Percentiles rank a stretch among this genome's conserved stretches.
phyloP scores from a whole-genome alignment of 371 early-diverging fungal genomes.

The Syncephalastrum monosporum region DNA sequence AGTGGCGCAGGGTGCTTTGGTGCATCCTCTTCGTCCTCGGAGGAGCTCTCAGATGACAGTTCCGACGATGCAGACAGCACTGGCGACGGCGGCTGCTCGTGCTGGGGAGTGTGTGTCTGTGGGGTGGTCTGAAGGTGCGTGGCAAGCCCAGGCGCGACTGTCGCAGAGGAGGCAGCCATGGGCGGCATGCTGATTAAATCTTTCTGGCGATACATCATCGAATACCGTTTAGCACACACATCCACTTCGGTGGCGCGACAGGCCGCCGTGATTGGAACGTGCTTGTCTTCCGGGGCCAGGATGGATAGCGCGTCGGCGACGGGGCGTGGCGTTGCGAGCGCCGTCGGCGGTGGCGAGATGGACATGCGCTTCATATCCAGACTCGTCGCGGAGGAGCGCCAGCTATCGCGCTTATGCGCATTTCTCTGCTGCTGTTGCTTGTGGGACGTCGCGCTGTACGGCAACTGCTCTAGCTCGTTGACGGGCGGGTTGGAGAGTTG shows the following conservation, averaged over 20 bases:
- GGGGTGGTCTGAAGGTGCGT: not conserved
- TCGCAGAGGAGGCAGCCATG: conserved; percentile 5
- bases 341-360: conserved; percentile 18
- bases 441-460: conserved; percentile 24
- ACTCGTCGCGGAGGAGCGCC: not conserved
- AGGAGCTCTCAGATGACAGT: conserved; percentile 2
- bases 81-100: conserved; percentile 22
- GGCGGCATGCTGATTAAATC: conserved; percentile 7
- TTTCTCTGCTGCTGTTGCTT: not conserved
- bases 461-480: conserved; percentile 36
- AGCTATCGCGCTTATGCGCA: not conserved
- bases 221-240: conserved; percentile 30
- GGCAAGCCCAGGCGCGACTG: too few relatives aligned
- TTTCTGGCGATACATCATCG: conserved; percentile 15
- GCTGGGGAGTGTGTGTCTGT: conserved; percentile 5
- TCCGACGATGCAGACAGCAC: conserved; percentile 1
- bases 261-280: conserved; percentile 5
- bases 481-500: conserved; percentile 34
- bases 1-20: conserved; percentile 1
- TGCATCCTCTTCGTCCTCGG: conserved; percentile 5
- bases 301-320: conserved; percentile 22
- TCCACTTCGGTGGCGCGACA: conserved; percentile 23
- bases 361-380: not conserved
- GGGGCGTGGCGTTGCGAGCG: conserved; percentile 14
- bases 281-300: conserved; percentile 12